phyloP scores from a whole-genome alignment of 176 grass and related monocot genomes.

The Musa beccarii region DNA sequence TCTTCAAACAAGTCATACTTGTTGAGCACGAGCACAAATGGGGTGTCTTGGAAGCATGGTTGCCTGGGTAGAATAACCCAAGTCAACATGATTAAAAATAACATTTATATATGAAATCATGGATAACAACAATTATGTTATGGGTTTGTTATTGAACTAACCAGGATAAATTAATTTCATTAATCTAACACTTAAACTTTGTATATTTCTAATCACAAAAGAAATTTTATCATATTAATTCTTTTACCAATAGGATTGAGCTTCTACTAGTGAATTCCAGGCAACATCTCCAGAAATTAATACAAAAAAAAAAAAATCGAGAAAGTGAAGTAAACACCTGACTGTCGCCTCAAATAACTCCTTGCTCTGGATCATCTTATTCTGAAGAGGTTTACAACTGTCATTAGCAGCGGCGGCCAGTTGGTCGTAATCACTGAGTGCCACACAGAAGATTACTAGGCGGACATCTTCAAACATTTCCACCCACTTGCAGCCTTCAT shows the following conservation, averaged over 20 bases:
- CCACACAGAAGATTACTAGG: constrained; percentile 71
- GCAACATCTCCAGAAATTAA: background rate
- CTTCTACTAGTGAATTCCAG: background rate
- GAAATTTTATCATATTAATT: background rate
- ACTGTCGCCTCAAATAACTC: constrained; percentile 83
- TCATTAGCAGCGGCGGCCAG: constrained; percentile 30
- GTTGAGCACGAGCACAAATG: constrained; percentile 89
- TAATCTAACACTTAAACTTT: background rate
- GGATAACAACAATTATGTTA: too few species aligned
- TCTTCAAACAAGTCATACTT: constrained; percentile 89
- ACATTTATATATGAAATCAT: too few species aligned
- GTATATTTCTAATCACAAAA: background rate
- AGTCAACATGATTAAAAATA: background rate
- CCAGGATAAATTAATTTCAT: too few species aligned
- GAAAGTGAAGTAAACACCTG: constrained; percentile 35
- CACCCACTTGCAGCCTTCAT: constrained; percentile 89
- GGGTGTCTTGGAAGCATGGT: constrained; percentile 61
- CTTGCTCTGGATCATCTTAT: constrained; percentile 90
- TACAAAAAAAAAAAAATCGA: background rate
- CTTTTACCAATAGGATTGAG: background rate
- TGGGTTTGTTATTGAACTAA: too few species aligned
- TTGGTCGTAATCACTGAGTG: constrained; percentile 75
- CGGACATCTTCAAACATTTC: constrained; percentile 99
- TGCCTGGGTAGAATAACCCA: constrained; percentile 39
- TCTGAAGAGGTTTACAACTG: constrained; percentile 31